phyloP scores from a whole-genome alignment of 306 rosid genomes.

The Cotoneaster glaucophyllus region DNA sequence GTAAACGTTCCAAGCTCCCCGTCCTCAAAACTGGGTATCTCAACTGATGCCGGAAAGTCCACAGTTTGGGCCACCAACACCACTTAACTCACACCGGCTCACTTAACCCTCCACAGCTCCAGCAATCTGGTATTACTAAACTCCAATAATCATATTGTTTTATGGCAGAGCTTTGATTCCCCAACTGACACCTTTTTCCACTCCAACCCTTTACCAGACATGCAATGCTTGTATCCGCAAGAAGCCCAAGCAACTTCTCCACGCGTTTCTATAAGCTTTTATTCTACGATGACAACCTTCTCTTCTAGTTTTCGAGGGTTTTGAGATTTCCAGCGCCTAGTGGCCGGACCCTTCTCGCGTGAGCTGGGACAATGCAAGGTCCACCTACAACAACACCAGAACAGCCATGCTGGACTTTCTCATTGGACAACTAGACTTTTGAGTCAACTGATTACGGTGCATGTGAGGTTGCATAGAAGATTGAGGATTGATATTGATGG shows the following conservation, averaged over 20 bases:
- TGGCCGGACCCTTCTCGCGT: constrained; percentile 48
- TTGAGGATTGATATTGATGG: constrained; percentile 48
- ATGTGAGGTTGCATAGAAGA: constrained; percentile 26
- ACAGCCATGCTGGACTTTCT: constrained; percentile 40
- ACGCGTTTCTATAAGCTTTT: constrained; percentile 42
- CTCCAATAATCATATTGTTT: not conserved
- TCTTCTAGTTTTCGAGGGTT: constrained; percentile 46
- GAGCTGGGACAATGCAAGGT: constrained; percentile 26
- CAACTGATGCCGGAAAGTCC: constrained; percentile 21
- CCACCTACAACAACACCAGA: constrained; percentile 38
- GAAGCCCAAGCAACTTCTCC: constrained; percentile 40
- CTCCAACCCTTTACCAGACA: constrained; percentile 30
- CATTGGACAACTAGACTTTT: constrained; percentile 38
- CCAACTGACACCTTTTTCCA: constrained; percentile 55
- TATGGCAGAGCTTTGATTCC: constrained; percentile 50
- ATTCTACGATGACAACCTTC: constrained; percentile 38
- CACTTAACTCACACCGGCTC: not conserved
- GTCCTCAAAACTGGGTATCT: constrained; percentile 35
- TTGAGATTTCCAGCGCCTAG: constrained; percentile 40
- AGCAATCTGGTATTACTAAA: constrained; percentile 35
- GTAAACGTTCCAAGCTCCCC: constrained; percentile 36
- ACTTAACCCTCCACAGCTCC: constrained; percentile 13
- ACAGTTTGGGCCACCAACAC: constrained; percentile 42
- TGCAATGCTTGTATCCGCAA: constrained; percentile 33
- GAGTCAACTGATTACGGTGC: constrained; percentile 38